These are phyloP conservation scores for Annulohypoxylon stygium DNA, from an alignment of 495 filamentous ascomycete genomes.

Conservation along the genomic window DNA sequence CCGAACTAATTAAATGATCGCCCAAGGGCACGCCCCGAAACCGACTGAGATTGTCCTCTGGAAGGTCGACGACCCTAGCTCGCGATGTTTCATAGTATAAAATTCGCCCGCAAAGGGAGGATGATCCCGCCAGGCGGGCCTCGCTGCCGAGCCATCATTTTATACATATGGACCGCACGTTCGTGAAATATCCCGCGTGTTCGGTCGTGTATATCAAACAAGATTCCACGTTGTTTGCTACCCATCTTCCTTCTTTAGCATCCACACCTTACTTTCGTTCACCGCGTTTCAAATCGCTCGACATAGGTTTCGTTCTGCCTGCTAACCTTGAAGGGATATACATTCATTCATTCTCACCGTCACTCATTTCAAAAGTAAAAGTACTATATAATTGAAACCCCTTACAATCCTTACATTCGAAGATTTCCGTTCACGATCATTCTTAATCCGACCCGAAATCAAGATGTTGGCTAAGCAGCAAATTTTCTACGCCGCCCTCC, in stretches of 20 bases:
- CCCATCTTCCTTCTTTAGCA: constrained; percentile 31
- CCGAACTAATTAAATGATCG: constrained; percentile 44
- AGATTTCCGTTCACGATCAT: background rate
- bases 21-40: constrained; percentile 36
- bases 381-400: background rate
- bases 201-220: constrained; percentile 3
- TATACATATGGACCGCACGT: constrained; percentile 31
- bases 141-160: constrained; percentile 27
- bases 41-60: constrained; percentile 44
- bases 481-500: constrained; percentile 46
- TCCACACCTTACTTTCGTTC: constrained; percentile 32
- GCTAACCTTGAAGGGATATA: constrained; percentile 21
- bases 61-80: constrained; percentile 35
- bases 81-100: constrained; percentile 46
- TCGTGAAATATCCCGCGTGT: constrained; percentile 32
- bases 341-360: constrained; percentile 23
- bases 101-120: constrained; percentile 24
- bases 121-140: constrained; percentile 34
- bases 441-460: background rate
- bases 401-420: background rate
- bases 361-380: background rate
- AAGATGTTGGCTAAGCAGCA: constrained; percentile 48
- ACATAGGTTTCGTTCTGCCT: constrained; percentile 6
- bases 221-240: constrained; percentile 16
- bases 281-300: constrained; percentile 11